Conservation (phyloP, 1,139 yeast genomes). For the Geotrichum bryndzae region DNA sequence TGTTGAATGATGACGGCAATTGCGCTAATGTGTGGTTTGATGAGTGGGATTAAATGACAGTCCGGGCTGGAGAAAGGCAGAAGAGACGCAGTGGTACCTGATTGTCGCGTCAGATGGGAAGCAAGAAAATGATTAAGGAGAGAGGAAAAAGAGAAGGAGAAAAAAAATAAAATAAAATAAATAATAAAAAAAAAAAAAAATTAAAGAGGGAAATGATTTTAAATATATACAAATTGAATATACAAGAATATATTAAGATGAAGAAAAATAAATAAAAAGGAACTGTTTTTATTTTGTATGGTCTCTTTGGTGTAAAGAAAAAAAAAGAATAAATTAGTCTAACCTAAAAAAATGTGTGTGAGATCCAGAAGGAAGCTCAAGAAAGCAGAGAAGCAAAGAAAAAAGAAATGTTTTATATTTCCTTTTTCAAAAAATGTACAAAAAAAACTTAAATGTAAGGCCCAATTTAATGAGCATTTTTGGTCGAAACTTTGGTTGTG, state of each 20-base stretch:
- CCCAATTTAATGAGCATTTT: too few species aligned
- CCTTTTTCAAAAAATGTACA: too few species aligned
- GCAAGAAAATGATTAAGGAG: neutral
- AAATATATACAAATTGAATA: neutral
- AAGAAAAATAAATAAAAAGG: neutral
- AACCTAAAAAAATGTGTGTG: neutral
- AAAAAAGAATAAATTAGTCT: neutral
- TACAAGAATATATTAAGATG: neutral
- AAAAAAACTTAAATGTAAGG: too few species aligned
- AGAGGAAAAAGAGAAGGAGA: neutral
- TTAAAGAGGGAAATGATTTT: too few species aligned
- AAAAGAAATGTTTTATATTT: neutral
- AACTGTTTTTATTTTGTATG: neutral
- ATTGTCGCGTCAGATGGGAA: neutral
- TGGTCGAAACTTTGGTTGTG: too few species aligned
- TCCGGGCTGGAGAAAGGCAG: neutral
- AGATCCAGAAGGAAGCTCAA: too few species aligned
- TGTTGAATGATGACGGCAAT: neutral
- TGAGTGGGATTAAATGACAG: neutral
- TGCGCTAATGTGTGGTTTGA: neutral
- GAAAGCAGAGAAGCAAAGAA: too few species aligned
- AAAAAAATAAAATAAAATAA: too few species aligned
- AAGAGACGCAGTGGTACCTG: neutral
- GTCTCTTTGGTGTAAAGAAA: neutral
- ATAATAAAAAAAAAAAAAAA: neutral